Conservation (phyloP, 2,329 filamentous ascomycete species). For the Cercospora sesami region DNA sequence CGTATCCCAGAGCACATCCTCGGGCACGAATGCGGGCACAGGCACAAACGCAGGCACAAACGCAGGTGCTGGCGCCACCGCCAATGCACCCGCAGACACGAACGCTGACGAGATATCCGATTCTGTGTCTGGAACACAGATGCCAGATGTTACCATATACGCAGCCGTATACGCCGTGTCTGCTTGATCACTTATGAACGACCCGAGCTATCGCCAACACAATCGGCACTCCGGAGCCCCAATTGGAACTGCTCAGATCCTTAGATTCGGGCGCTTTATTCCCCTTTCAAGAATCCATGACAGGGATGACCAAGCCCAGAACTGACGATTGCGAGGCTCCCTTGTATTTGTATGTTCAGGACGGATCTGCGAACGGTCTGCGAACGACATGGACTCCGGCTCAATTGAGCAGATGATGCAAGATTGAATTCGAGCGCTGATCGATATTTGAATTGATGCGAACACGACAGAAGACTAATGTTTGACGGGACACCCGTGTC, state of each 20-base stretch:
- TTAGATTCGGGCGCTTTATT: neutral
- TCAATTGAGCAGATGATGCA: neutral
- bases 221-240: neutral
- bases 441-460: neutral
- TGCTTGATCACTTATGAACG: neutral
- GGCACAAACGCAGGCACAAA: neutral
- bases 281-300: neutral
- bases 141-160: constrained; percentile 13
- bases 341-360: neutral
- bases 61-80: neutral
- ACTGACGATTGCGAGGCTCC: neutral
- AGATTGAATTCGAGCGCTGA: neutral
- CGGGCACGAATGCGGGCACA: neutral
- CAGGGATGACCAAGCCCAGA: neutral
- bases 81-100: neutral
- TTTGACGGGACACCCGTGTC: neutral
- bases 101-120: neutral
- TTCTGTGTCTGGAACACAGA: constrained; percentile 20
- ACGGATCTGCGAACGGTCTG: neutral
- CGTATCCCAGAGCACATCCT: no score
- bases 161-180: constrained; percentile 24
- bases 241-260: neutral
- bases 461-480: neutral
- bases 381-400: neutral
- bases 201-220: neutral